Conservation (phyloP, 805 yeast genomes). For the Blastobotrys terrestris region DNA sequence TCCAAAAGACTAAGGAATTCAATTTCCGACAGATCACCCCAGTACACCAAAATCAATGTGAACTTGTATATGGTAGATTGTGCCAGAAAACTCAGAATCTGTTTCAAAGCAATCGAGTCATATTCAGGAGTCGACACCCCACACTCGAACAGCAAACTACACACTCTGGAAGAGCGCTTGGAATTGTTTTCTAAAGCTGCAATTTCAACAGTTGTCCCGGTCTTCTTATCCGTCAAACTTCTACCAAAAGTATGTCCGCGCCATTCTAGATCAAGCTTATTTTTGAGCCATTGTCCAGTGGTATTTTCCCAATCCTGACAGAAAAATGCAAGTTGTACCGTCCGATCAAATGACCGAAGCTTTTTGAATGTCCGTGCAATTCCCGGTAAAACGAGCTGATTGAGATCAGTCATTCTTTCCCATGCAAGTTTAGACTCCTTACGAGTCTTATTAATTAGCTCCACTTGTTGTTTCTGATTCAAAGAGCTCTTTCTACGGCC, state of each 20-base stretch:
- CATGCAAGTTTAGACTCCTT: slow-evolving; percentile 38
- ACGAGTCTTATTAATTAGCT: slow-evolving; percentile 28
- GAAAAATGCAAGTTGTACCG: slow-evolving; percentile 37
- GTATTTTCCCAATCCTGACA: slow-evolving; percentile 43
- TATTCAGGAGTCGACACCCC: slow-evolving; percentile 34
- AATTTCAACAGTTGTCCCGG: slow-evolving; percentile 31
- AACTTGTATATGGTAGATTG: slow-evolving; percentile 34
- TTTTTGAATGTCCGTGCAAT: slow-evolving; percentile 27
- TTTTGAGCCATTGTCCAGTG: slow-evolving; percentile 45
- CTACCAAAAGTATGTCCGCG: slow-evolving; percentile 25
- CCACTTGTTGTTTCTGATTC: slow-evolving; percentile 16
- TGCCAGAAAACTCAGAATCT: slow-evolving; percentile 33
- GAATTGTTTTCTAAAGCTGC: slow-evolving; percentile 39
- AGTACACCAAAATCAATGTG: slow-evolving; percentile 37
- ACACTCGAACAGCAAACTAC: slow-evolving; percentile 46
- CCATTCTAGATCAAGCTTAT: slow-evolving; percentile 37
- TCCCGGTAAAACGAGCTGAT: slow-evolving; percentile 30
- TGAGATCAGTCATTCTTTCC: slow-evolving; percentile 40
- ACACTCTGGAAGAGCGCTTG: slow-evolving; percentile 35
- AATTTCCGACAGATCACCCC: slow-evolving; percentile 26
- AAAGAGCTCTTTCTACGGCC: slow-evolving; percentile 18
- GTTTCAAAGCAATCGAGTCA: slow-evolving; percentile 28
- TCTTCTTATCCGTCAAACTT: slow-evolving; percentile 27
- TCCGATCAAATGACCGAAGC: slow-evolving; percentile 21
- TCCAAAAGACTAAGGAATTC: neutral